These are phyloP conservation scores for Boletellus dicymbophilus DNA, from an alignment of 1,284 basidiomycete genomes.

Conservation along the genomic window DNA sequence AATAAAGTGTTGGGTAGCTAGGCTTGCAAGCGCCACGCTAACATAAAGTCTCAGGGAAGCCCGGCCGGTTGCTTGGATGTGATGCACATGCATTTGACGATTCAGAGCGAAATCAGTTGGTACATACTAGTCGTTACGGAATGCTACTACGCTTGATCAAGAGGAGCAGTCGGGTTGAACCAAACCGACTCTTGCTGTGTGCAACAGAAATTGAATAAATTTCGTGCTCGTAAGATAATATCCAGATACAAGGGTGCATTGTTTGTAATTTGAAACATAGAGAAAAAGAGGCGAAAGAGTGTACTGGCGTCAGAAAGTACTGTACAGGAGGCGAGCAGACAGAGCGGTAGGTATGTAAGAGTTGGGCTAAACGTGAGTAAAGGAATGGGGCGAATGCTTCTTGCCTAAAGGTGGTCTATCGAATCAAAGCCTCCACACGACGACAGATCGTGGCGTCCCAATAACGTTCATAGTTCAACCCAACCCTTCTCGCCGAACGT, in stretches of 20 bases:
- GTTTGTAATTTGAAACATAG: constrained; percentile 15
- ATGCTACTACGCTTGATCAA: too few species aligned
- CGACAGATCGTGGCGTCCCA: constrained; percentile 23
- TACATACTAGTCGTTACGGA: too few species aligned
- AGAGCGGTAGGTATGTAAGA: constrained; percentile 24
- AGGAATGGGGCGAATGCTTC: constrained; percentile 16
- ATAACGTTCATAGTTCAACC: constrained; percentile 44
- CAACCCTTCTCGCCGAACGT: constrained; percentile 75
- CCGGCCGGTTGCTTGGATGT: too few species aligned
- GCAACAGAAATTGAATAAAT: neutral
- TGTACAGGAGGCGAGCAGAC: constrained; percentile 31
- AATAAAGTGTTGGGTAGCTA: too few species aligned
- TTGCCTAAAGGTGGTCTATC: constrained; percentile 29
- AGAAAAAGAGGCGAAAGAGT: neutral
- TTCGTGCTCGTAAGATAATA: constrained; percentile 1
- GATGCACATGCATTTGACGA: too few species aligned
- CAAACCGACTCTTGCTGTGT: too few species aligned
- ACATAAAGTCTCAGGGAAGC: too few species aligned
- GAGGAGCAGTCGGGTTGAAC: too few species aligned
- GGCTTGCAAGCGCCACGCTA: too few species aligned
- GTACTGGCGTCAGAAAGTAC: constrained; percentile 17
- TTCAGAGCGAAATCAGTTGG: too few species aligned
- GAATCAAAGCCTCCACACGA: constrained; percentile 22
- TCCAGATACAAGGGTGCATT: constrained; percentile 13
- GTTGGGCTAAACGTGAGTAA: constrained; percentile 15